phyloP scores from a whole-genome alignment of 1,284 basidiomycete species.

The Mycosarcoma maydis region DNA sequence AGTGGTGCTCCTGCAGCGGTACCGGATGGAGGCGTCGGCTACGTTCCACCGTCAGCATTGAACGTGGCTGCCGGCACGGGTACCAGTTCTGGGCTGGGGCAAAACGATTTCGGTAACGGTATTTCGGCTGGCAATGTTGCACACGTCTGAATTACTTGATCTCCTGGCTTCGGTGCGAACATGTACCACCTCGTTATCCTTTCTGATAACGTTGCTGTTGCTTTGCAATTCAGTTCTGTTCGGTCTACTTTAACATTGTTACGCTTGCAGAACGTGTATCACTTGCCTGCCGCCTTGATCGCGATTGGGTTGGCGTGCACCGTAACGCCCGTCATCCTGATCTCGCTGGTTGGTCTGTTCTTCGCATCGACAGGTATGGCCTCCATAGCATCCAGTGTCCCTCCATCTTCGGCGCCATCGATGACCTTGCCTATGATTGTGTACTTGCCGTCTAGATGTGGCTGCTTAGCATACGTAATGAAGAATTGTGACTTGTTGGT shows the following conservation, averaged over 20 bases:
- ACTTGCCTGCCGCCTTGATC: slow-evolving; percentile 68
- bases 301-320: slow-evolving; percentile 96
- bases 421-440: slow-evolving; percentile 65
- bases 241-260: not conserved
- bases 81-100: slow-evolving; percentile 8
- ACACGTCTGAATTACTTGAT: slow-evolving; percentile 5
- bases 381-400: slow-evolving; percentile 70
- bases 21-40: slow-evolving; percentile 23
- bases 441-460: slow-evolving; percentile 63
- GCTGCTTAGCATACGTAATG: slow-evolving; percentile 61
- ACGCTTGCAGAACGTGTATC: not conserved
- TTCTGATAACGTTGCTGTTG: too few species aligned
- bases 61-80: slow-evolving; percentile 4
- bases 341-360: slow-evolving; percentile 84
- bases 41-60: slow-evolving; percentile 12
- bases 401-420: slow-evolving; percentile 60
- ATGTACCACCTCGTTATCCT: too few species aligned
- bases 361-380: slow-evolving; percentile 88
- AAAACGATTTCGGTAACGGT: slow-evolving; percentile 21
- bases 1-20: not conserved
- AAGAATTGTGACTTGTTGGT: slow-evolving; percentile 65
- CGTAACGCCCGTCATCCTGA: slow-evolving; percentile 82
- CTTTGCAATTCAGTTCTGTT: too few species aligned
- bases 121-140: slow-evolving; percentile 21
- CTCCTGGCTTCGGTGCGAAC: too few species aligned